A percentile compares a stretch with the other conserved stretches of the same genome.
Evolutionary conservation across 345 rosid genomes (phyloP).

Genomic region (Linum lewisii): DNA sequence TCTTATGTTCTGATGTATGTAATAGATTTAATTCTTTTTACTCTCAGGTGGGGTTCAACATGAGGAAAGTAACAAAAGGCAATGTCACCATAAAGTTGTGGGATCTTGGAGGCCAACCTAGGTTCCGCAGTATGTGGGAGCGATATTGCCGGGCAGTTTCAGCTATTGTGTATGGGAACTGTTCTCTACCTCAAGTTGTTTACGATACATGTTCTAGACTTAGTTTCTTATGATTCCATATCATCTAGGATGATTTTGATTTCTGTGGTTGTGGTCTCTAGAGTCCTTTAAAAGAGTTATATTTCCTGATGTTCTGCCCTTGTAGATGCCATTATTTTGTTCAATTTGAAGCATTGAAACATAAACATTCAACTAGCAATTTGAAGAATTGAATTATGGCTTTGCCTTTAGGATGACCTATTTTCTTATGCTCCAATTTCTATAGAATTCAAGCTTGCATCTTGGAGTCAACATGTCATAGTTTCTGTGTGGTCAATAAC

Average conservation of each 20-base stretch:
- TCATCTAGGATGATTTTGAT: not conserved
- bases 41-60: constrained; percentile 71
- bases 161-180: constrained; percentile 60
- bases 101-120: constrained; percentile 66
- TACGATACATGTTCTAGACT: not conserved
- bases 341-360: too few species aligned
- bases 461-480: not conserved
- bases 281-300: not conserved
- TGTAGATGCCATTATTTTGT: not conserved
- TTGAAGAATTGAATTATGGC: too few species aligned
- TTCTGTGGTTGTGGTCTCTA: not conserved
- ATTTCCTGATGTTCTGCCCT: not conserved
- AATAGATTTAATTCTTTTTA: not conserved
- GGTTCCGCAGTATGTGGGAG: constrained; percentile 98
- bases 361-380: too few species aligned
- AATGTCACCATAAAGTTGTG: constrained; percentile 75
- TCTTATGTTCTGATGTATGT: not conserved
- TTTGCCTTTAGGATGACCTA: too few species aligned
- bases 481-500: not conserved
- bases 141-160: constrained; percentile 86
- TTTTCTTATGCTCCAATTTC: not conserved
- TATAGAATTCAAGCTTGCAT: not conserved
- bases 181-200: constrained; percentile 2
- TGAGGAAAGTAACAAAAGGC: constrained; percentile 85
- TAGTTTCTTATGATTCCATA: not conserved